These are phyloP conservation scores for Spiromastix sp. DNA, from an alignment of 2,329 filamentous ascomycete species.

Conservation along the genomic window DNA sequence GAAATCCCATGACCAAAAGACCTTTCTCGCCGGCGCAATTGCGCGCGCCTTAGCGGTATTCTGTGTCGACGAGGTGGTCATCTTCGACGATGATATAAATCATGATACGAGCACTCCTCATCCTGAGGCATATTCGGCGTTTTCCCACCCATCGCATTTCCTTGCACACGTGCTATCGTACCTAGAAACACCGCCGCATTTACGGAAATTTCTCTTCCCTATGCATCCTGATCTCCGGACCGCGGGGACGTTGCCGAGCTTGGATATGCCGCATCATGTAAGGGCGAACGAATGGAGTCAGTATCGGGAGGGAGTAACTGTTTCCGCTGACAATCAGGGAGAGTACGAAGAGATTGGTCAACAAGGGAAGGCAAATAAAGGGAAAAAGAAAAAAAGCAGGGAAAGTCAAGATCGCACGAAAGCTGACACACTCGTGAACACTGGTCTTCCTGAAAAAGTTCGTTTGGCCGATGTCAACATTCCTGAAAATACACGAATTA, in stretches of 20 bases:
- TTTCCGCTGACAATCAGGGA: constrained; percentile 45
- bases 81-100: constrained; percentile 60
- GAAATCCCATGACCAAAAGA: constrained; percentile 64
- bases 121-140: constrained; percentile 50
- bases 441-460: constrained; percentile 38
- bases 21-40: constrained; percentile 60
- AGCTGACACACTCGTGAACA: constrained; percentile 35
- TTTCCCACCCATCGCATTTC: constrained; percentile 68
- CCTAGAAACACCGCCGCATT: constrained; percentile 74
- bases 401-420: constrained; percentile 29
- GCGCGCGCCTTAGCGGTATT: constrained; percentile 76
- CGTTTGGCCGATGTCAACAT: constrained; percentile 48
- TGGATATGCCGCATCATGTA: constrained; percentile 80
- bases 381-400: constrained; percentile 27
- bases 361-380: constrained; percentile 3
- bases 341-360: constrained; percentile 28
- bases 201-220: constrained; percentile 65
- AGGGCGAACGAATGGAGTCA: constrained; percentile 65
- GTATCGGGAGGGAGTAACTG: constrained; percentile 67
- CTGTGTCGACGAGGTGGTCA: constrained; percentile 70
- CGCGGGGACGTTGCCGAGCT: constrained; percentile 61
- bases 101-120: constrained; percentile 22
- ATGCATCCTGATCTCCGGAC: constrained; percentile 67
- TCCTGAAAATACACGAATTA: constrained; percentile 62
- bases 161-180: constrained; percentile 69